Conservation (phyloP, 139 green algal genomes). For the Chlamydomonas sp. region DNA sequence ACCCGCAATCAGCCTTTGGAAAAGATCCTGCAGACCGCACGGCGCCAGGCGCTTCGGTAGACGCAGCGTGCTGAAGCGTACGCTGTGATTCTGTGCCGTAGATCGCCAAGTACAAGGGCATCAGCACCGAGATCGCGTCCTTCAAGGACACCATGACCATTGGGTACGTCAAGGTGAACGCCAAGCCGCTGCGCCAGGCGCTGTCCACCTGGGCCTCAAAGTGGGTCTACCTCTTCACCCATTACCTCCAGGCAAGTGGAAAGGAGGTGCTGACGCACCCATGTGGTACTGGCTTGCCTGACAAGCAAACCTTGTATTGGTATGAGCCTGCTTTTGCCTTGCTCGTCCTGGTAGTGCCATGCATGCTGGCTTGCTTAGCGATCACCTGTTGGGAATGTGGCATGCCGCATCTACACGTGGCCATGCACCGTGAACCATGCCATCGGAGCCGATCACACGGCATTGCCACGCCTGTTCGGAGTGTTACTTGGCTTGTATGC, state of each 20-base stretch:
- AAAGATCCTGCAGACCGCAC: too few species aligned
- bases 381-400: not conserved
- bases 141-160: slow-evolving; percentile 70
- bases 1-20: not conserved
- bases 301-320: too few species aligned
- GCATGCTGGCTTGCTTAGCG: not conserved
- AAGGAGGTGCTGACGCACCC: not conserved
- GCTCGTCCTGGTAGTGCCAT: not conserved
- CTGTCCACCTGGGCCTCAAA: slow-evolving; percentile 69
- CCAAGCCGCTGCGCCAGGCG: slow-evolving; percentile 82
- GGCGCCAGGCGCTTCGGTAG: too few species aligned
- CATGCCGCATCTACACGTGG: too few species aligned
- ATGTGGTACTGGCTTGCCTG: not conserved
- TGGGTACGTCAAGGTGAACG: slow-evolving; percentile 87
- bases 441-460: too few species aligned
- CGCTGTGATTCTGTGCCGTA: not conserved
- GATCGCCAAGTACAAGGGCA: slow-evolving; percentile 68
- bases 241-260: slow-evolving; percentile 74
- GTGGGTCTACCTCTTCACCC: slow-evolving; percentile 90
- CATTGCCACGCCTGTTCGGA: too few species aligned
- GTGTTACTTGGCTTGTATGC: too few species aligned
- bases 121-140: slow-evolving; percentile 74
- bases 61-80: too few species aligned
- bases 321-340: not conserved
- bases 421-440: too few species aligned